A percentile compares a stretch with the other conserved stretches of the same genome.
These are phyloP conservation scores for Suillus weaverae DNA, from an alignment of 768 basidiomycete species.

Conservation along the genomic window DNA sequence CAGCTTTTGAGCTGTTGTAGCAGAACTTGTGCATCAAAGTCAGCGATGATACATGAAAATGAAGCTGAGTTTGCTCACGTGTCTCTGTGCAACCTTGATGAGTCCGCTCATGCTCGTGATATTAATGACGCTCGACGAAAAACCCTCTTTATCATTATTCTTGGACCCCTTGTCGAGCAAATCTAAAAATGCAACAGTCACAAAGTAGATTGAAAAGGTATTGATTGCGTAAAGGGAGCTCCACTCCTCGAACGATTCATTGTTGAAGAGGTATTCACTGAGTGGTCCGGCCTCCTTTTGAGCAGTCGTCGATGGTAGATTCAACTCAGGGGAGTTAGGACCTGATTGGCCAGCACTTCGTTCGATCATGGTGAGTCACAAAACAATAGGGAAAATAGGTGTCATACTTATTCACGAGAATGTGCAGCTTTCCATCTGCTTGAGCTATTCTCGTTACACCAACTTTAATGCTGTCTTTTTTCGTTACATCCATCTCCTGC, in stretches of 20 bases:
- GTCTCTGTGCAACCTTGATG: slow-evolving; percentile 69
- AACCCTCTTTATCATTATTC: slow-evolving; percentile 45
- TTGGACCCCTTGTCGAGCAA: slow-evolving; percentile 71
- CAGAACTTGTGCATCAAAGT: slow-evolving; percentile 51
- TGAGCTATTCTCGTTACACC: slow-evolving; percentile 42
- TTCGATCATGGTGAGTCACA: not conserved
- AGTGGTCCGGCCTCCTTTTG: slow-evolving; percentile 64
- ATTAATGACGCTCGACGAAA: slow-evolving; percentile 72
- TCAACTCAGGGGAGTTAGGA: slow-evolving; percentile 59
- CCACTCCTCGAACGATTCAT: slow-evolving; percentile 67
- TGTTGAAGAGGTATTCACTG: slow-evolving; percentile 67
- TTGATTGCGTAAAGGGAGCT: slow-evolving; percentile 62
- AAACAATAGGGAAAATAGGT: not conserved
- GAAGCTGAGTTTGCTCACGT: slow-evolving; percentile 47
- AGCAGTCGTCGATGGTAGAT: slow-evolving; percentile 54
- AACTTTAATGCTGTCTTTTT: slow-evolving; percentile 61
- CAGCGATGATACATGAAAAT: not conserved
- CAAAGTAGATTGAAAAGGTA: slow-evolving; percentile 73
- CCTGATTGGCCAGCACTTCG: slow-evolving; percentile 75
- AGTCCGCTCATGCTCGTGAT: slow-evolving; percentile 77
- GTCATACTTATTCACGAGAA: slow-evolving; percentile 79
- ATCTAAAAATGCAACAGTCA: slow-evolving; percentile 74
- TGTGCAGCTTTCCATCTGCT: slow-evolving; percentile 67
- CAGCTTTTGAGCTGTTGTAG: slow-evolving; percentile 82
- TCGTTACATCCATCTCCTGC: slow-evolving; percentile 69